Evolutionary conservation across 2,329 filamentous ascomycete species (phyloP).

Genomic region (Eurotiales sp.): DNA sequence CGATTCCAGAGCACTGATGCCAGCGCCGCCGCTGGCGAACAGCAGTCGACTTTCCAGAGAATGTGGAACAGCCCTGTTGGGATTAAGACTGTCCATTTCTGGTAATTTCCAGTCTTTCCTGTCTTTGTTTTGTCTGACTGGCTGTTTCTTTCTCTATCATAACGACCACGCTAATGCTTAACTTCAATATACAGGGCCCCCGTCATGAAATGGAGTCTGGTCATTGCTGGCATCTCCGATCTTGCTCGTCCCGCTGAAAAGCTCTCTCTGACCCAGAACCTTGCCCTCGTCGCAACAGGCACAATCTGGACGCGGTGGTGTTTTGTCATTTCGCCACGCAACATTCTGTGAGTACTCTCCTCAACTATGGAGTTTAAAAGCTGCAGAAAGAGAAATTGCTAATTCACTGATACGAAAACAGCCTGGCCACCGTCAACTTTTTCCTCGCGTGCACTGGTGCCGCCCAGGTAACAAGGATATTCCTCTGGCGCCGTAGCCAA

Average conservation of each 20-base stretch:
- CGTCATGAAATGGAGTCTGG: conserved; percentile 95
- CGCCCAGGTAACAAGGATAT: conserved; percentile 76
- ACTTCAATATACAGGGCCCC: conserved; percentile 64
- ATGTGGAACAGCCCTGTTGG: conserved; percentile 81
- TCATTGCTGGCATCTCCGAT: conserved; percentile 88
- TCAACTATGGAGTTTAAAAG: conserved; percentile 23
- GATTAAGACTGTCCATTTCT: conserved; percentile 96
- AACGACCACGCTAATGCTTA: neutral
- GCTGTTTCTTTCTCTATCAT: no score
- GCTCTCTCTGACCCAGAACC: conserved; percentile 90
- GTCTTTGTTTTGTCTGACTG: no score
- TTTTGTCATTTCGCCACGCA: conserved; percentile 91
- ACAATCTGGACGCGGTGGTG: conserved; percentile 99
- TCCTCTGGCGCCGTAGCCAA: conserved; percentile 56
- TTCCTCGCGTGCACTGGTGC: conserved; percentile 87
- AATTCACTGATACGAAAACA: conserved; percentile 39
- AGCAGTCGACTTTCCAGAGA: conserved; percentile 61
- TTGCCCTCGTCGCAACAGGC: conserved; percentile 83
- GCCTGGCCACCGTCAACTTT: conserved; percentile 94
- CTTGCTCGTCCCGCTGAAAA: conserved; percentile 87
- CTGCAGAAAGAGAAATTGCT: conserved; percentile 16
- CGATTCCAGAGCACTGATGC: conserved; percentile 69
- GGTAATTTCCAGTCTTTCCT: conserved; percentile 55
- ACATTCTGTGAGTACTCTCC: conserved; percentile 64
- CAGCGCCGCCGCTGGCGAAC: conserved; percentile 41